Evolutionary conservation across 768 basidiomycete genomes (phyloP).

Genomic region (Leucosporidium yakuticum): DNA sequence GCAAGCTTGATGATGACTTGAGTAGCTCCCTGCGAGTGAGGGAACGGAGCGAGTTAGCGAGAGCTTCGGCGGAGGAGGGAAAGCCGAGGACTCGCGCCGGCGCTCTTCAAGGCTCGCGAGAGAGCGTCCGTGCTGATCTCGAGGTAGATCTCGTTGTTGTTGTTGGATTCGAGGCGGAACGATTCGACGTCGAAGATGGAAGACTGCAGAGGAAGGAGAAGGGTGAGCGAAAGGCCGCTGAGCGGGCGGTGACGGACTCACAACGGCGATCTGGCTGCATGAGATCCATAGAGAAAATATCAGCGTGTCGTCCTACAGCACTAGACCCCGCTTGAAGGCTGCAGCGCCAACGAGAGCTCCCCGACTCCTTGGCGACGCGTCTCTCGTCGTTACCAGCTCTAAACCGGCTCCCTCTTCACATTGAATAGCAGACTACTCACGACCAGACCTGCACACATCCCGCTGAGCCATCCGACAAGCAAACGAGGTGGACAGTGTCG

Average conservation of each 20-base stretch:
- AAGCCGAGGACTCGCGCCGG: conserved; percentile 47
- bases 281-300: neutral
- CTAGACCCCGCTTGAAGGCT: neutral
- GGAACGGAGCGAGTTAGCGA: conserved; percentile 26
- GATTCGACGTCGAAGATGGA: conserved; percentile 50
- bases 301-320: neutral
- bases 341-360: too few relatives aligned
- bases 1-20: conserved; percentile 76
- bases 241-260: conserved; percentile 1
- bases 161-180: conserved; percentile 82
- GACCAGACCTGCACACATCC: conserved; percentile 85
- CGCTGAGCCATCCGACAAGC: conserved; percentile 69
- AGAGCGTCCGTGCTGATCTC: conserved; percentile 68
- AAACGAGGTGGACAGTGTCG: conserved; percentile 62
- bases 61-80: conserved; percentile 43
- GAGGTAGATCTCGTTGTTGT: conserved; percentile 72
- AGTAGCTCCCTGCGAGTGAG: conserved; percentile 47
- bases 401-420: too few relatives aligned
- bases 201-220: conserved; percentile 35
- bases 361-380: too few relatives aligned
- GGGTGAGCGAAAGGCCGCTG: conserved; percentile 44
- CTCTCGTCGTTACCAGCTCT: neutral
- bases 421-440: conserved; percentile 43
- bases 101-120: conserved; percentile 54
- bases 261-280: conserved; percentile 38